Evolutionary conservation across 306 rosid genomes (phyloP).

Genomic region (Echinosophora koreensis): DNA sequence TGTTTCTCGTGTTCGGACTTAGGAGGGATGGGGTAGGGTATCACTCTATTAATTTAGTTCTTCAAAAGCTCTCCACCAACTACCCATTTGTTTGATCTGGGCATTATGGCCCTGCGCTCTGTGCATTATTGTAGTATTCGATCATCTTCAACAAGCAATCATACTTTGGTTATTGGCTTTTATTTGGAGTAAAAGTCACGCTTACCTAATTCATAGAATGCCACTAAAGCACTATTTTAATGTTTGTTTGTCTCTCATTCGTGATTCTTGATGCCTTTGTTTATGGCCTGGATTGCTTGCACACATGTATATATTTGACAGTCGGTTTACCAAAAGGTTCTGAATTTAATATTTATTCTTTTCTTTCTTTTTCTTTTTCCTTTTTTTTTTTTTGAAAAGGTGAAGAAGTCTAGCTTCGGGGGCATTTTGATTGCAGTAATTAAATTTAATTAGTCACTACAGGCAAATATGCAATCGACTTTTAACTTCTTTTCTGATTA

Average conservation of each 20-base stretch:
- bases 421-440: neutral
- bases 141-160: constrained; percentile 37
- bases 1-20: neutral
- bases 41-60: constrained; percentile 32
- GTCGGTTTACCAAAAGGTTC: neutral
- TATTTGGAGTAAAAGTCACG: constrained; percentile 16
- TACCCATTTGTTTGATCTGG: constrained; percentile 34
- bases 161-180: constrained; percentile 16
- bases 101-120: constrained; percentile 34
- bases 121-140: constrained; percentile 38
- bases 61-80: constrained; percentile 46
- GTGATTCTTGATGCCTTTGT: neutral
- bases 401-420: too few relatives aligned
- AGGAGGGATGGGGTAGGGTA: neutral
- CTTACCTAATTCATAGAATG: neutral
- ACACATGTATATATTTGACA: neutral
- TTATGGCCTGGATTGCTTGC: constrained; percentile 10
- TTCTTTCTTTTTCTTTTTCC: too few relatives aligned
- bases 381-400: neutral
- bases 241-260: neutral
- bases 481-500: too few relatives aligned
- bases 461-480: neutral
- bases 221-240: neutral
- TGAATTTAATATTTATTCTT: neutral
- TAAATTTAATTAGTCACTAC: neutral